Conservation (phyloP, 108 stramenopile genomes). For the Nitzschia putrida region DNA sequence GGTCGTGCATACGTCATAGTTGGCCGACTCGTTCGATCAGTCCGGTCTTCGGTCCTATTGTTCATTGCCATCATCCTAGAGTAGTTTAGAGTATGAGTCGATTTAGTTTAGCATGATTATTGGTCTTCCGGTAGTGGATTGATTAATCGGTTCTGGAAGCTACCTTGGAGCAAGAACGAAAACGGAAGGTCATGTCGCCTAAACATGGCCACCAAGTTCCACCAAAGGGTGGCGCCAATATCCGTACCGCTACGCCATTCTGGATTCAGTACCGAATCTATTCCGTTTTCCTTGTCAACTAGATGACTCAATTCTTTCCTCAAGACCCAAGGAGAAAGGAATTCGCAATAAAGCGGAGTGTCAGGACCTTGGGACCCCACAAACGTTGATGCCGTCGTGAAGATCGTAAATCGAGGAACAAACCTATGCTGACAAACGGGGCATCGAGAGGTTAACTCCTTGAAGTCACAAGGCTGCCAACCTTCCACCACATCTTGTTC, state of each 20-base stretch:
- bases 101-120: background rate
- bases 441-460: conserved; percentile 74
- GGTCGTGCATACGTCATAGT: too few relatives aligned
- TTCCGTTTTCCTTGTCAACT: conserved; percentile 43
- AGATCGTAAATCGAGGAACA: conserved; percentile 78
- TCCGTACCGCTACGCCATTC: conserved; percentile 64
- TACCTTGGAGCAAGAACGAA: conserved; percentile 84
- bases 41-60: too few relatives aligned
- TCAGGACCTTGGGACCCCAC: conserved; percentile 76
- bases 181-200: conserved; percentile 70
- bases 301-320: conserved; percentile 70
- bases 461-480: conserved; percentile 67
- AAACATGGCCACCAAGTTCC: conserved; percentile 84
- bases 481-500: conserved; percentile 67
- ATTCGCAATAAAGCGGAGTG: conserved; percentile 82
- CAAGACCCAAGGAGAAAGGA: conserved; percentile 86
- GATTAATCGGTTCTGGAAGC: conserved; percentile 63
- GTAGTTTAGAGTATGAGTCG: too few relatives aligned
- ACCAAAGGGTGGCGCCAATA: conserved; percentile 79
- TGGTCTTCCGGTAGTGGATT: conserved; percentile 42
- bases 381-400: conserved; percentile 58
- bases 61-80: too few relatives aligned
- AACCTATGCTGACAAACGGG: conserved; percentile 75
- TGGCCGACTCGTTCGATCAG: too few relatives aligned
- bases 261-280: conserved; percentile 70